Conservation (phyloP, 2,329 filamentous ascomycete species). For the Colletotrichum sidae region DNA sequence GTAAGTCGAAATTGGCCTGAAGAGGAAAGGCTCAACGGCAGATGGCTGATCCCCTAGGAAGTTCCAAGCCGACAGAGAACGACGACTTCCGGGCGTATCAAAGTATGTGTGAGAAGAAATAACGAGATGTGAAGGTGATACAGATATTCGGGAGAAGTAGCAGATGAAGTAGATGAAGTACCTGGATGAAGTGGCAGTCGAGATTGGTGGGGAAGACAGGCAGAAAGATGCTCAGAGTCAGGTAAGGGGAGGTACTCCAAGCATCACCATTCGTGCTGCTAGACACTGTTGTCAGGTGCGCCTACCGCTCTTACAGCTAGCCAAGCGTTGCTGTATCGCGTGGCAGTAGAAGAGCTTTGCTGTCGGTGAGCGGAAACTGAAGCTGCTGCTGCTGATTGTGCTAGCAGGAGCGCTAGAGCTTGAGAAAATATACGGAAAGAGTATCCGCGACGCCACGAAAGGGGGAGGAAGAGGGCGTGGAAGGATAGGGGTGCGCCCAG, state of each 20-base stretch:
- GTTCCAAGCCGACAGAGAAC: too few species aligned
- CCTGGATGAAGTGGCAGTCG: neutral
- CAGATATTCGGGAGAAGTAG: slow-evolving; percentile 9
- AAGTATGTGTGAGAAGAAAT: neutral
- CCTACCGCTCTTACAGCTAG: too few species aligned
- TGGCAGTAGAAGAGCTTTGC: neutral
- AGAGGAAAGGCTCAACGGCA: too few species aligned
- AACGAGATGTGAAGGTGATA: neutral
- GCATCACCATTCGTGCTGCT: too few species aligned
- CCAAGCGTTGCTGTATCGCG: too few species aligned
- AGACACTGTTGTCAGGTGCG: too few species aligned
- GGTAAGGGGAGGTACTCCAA: neutral
- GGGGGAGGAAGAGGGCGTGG: neutral
- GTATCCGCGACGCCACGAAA: slow-evolving; percentile 5
- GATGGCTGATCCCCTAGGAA: neutral
- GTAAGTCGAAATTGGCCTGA: neutral
- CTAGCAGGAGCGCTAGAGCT: too few species aligned
- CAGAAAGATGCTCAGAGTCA: neutral
- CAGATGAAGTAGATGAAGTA: neutral
- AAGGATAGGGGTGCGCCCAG: too few species aligned
- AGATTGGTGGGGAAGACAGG: neutral
- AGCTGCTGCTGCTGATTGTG: too few species aligned
- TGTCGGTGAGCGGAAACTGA: too few species aligned
- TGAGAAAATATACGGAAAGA: neutral
- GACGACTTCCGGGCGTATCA: neutral